phyloP scores from a whole-genome alignment of 768 basidiomycete genomes.

The Auricularia heimuer region DNA sequence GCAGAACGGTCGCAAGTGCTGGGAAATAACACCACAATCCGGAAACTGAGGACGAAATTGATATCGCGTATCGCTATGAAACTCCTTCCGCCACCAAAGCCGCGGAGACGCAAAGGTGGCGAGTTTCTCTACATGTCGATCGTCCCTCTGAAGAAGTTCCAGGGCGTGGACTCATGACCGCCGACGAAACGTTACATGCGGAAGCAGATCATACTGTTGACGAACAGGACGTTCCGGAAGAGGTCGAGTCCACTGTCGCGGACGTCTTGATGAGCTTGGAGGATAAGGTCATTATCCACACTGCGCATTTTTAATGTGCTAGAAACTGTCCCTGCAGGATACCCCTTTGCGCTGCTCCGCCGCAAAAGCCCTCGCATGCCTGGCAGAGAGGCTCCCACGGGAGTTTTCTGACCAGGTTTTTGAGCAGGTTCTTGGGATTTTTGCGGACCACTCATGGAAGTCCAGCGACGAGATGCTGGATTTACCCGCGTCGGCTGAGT shows the following conservation, averaged over 20 bases:
- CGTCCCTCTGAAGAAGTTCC: conserved; percentile 2
- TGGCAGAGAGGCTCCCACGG: conserved; percentile 68
- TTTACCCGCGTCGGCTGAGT: conserved; percentile 68
- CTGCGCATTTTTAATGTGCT: not conserved
- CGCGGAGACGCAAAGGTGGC: conserved; percentile 33
- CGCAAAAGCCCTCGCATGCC: conserved; percentile 82
- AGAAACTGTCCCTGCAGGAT: conserved; percentile 43
- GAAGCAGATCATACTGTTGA: conserved; percentile 14
- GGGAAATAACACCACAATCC: conserved; percentile 49
- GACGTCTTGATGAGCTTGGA: conserved; percentile 62
- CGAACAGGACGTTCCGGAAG: conserved; percentile 59
- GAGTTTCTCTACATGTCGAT: too few relatives aligned
- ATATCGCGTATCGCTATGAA: conserved; percentile 54
- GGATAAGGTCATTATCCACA: conserved; percentile 53
- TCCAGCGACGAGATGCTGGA: conserved; percentile 52
- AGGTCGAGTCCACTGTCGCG: conserved; percentile 65
- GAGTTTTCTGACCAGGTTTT: conserved; percentile 76
- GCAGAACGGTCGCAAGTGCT: conserved; percentile 33
- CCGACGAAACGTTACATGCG: conserved; percentile 8
- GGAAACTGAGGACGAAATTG: conserved; percentile 61
- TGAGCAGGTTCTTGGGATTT: conserved; percentile 66
- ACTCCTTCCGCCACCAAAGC: conserved; percentile 41
- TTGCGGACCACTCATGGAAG: conserved; percentile 59
- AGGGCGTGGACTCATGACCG: conserved; percentile 16
- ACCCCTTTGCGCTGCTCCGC: conserved; percentile 92